Percentiles rank a stretch among this genome's conserved stretches.
Evolutionary conservation across 2,329 filamentous ascomycete species (phyloP).

Genomic region (Fusarium illudens): DNA sequence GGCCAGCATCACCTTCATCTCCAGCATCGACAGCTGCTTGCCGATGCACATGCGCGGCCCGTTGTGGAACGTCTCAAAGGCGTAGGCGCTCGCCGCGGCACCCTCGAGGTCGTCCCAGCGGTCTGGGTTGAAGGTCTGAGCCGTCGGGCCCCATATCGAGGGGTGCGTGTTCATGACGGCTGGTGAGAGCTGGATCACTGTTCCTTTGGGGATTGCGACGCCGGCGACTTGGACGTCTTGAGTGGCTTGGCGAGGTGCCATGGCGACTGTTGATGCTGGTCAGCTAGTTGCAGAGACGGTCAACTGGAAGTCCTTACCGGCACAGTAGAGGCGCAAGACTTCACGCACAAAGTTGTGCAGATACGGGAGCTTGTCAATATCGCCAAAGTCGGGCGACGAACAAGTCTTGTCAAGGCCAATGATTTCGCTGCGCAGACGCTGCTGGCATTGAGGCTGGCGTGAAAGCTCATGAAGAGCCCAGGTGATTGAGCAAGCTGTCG

Average conservation of each 20-base stretch:
- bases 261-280: conserved; percentile 40
- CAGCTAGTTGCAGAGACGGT: background rate
- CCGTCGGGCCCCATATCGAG: conserved; percentile 49
- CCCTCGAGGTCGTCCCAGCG: conserved; percentile 48
- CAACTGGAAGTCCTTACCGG: conserved; percentile 34
- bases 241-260: conserved; percentile 46
- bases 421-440: conserved; percentile 51
- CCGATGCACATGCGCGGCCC: conserved; percentile 52
- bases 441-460: conserved; percentile 47
- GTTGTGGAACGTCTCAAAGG: conserved; percentile 49
- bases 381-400: conserved; percentile 20
- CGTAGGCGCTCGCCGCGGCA: conserved; percentile 40
- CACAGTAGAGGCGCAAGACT: conserved; percentile 53
- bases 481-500: conserved; percentile 53
- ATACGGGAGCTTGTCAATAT: conserved; percentile 47
- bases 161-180: conserved; percentile 49
- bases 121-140: conserved; percentile 48
- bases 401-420: conserved; percentile 22
- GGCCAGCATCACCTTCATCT: conserved; percentile 50
- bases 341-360: conserved; percentile 55
- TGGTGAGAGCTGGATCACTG: conserved; percentile 49
- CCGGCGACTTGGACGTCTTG: conserved; percentile 49
- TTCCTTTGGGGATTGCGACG: conserved; percentile 49
- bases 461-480: conserved; percentile 55
- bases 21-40: conserved; percentile 47